Evolutionary conservation across 345 rosid genomes (phyloP).

Genomic region (Gynandropsis gynandra): DNA sequence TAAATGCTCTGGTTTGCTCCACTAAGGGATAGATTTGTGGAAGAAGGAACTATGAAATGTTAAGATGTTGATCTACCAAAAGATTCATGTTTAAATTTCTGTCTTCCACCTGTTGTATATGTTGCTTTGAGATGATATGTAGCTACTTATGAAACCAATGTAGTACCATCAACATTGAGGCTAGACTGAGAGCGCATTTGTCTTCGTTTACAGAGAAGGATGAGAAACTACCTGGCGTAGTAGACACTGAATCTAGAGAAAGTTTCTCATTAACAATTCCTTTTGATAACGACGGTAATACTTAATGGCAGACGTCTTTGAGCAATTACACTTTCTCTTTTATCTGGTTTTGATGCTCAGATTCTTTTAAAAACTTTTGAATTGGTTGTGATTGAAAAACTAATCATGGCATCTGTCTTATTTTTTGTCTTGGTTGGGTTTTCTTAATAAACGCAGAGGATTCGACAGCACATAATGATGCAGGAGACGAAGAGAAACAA

Average conservation of each 20-base stretch:
- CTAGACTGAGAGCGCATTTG: constrained; percentile 11
- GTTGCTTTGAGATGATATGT: neutral
- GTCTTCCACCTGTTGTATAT: constrained; percentile 1
- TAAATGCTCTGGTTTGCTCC: too few relatives aligned
- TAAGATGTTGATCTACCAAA: neutral
- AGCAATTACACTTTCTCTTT: neutral
- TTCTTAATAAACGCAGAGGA: constrained; percentile 18
- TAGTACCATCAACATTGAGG: constrained; percentile 4
- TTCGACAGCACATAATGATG: neutral
- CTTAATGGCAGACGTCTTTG: neutral
- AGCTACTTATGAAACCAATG: constrained; percentile 3
- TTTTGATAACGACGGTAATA: constrained; percentile 20
- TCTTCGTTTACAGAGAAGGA: constrained; percentile 22
- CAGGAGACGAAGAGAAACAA: constrained; percentile 23
- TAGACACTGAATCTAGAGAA: constrained; percentile 16
- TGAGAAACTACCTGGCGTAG: constrained; percentile 16
- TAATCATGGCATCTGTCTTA: too few relatives aligned
- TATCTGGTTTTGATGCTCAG: neutral
- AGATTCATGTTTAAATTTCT: neutral
- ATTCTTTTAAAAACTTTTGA: neutral
- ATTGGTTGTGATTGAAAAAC: neutral
- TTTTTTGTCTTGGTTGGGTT: constrained; percentile 6
- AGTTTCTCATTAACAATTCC: constrained; percentile 20
- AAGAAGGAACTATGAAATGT: too few relatives aligned
- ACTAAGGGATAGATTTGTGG: neutral